phyloP scores from a whole-genome alignment of 73 alveolate species.

The Paramecium tetraurelia region DNA sequence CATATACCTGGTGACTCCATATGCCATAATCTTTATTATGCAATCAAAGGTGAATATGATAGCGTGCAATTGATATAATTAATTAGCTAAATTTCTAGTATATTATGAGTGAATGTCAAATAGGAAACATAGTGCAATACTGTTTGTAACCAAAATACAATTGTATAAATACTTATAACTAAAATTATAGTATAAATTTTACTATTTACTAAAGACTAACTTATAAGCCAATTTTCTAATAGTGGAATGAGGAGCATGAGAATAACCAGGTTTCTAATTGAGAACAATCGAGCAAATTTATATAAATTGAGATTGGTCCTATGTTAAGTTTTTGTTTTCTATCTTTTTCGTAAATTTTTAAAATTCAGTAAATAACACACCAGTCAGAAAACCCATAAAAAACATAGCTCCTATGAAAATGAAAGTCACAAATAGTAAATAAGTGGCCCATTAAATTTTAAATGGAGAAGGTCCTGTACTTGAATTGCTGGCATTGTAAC shows the following conservation, averaged over 20 bases:
- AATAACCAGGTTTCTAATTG: background rate
- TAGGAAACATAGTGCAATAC: background rate
- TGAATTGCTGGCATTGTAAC: background rate
- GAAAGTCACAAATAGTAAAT: background rate
- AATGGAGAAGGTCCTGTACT: background rate
- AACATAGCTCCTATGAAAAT: background rate
- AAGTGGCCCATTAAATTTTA: background rate
- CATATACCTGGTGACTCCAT: background rate
- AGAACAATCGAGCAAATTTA: background rate
- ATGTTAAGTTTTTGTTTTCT: background rate
- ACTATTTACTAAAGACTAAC: background rate
- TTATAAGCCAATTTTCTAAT: conserved; percentile 2
- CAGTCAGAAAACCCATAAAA: conserved; percentile 30
- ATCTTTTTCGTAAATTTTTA: background rate
- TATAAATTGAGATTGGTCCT: conserved; percentile 14
- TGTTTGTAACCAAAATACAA: background rate
- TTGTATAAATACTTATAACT: background rate
- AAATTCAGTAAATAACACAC: conserved; percentile 5
- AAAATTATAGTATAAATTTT: background rate
- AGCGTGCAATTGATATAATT: background rate
- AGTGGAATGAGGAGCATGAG: background rate
- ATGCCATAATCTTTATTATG: background rate
- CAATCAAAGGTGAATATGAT: background rate
- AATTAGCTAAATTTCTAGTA: background rate
- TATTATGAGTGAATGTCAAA: background rate